Percentiles rank a stretch among this genome's conserved stretches.
Evolutionary conservation across 2,329 filamentous ascomycete genomes (phyloP).

Genomic region (Fusarium newnesense): DNA sequence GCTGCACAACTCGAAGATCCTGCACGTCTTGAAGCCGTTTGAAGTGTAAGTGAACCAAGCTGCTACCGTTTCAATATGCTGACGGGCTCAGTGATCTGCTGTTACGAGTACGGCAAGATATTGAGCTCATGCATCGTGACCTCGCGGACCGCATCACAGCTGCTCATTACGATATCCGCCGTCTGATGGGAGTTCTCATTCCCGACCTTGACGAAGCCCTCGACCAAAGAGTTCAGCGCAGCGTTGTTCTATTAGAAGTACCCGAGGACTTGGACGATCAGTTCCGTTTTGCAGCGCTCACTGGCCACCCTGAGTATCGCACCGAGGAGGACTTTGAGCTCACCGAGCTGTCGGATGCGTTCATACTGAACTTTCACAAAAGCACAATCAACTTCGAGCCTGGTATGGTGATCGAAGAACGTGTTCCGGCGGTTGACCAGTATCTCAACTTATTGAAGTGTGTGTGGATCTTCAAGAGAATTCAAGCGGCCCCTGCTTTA

Average conservation of each 20-base stretch:
- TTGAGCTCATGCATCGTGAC: constrained; percentile 42
- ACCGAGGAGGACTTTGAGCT: constrained; percentile 39
- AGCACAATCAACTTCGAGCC: constrained; percentile 41
- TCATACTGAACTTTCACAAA: constrained; percentile 45
- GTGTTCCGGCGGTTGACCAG: constrained; percentile 38
- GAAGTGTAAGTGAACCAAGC: constrained; percentile 45
- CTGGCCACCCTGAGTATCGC: constrained; percentile 33
- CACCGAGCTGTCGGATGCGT: constrained; percentile 47
- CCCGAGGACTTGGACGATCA: constrained; percentile 40
- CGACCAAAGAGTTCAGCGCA: constrained; percentile 31
- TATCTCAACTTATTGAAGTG: constrained; percentile 50
- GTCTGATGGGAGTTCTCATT: constrained; percentile 41
- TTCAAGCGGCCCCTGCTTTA: constrained; percentile 30
- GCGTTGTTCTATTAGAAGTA: constrained; percentile 23
- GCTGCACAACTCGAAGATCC: constrained; percentile 50
- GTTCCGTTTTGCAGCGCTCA: constrained; percentile 39
- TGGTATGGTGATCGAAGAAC: constrained; percentile 44
- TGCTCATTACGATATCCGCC: constrained; percentile 37
- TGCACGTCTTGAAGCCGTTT: constrained; percentile 49
- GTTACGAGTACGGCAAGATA: constrained; percentile 43
- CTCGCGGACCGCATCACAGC: constrained; percentile 38
- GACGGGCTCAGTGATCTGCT: constrained; percentile 46
- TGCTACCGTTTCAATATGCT: background rate
- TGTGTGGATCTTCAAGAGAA: constrained; percentile 45
- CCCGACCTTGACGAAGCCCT: constrained; percentile 43